phyloP scores from a whole-genome alignment of 2,329 filamentous ascomycete species.

The Ophiostoma piceae region DNA sequence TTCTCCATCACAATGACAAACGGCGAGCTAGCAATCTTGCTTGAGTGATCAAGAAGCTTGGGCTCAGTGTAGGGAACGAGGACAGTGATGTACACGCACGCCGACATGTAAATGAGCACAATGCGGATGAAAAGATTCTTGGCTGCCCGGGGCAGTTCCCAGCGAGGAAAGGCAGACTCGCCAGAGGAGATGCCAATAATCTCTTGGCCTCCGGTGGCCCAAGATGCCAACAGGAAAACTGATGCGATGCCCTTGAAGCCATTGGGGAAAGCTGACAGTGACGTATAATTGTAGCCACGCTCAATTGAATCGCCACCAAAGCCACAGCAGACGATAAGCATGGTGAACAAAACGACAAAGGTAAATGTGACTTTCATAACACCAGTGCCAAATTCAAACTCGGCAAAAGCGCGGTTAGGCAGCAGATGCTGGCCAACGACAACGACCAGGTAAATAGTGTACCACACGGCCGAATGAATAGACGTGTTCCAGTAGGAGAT shows the following conservation, averaged over 20 bases:
- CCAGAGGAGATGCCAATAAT: slow-evolving; percentile 58
- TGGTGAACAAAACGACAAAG: slow-evolving; percentile 26
- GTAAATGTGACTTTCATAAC: slow-evolving; percentile 28
- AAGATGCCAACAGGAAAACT: slow-evolving; percentile 73
- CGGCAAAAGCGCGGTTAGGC: slow-evolving; percentile 45
- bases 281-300: slow-evolving; percentile 25
- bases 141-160: slow-evolving; percentile 26
- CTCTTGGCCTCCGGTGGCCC: slow-evolving; percentile 55
- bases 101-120: slow-evolving; percentile 25
- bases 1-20: slow-evolving; percentile 42
- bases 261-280: slow-evolving; percentile 49
- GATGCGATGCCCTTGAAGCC: slow-evolving; percentile 64
- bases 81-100: slow-evolving; percentile 24
- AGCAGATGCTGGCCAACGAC: slow-evolving; percentile 35
- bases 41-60: slow-evolving; percentile 20
- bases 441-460: slow-evolving; percentile 33
- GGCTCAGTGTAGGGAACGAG: slow-evolving; percentile 25
- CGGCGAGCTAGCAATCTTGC: slow-evolving; percentile 30
- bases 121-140: slow-evolving; percentile 26
- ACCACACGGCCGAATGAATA: slow-evolving; percentile 44
- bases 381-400: slow-evolving; percentile 32
- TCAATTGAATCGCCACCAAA: slow-evolving; percentile 25
- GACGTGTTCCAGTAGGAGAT: slow-evolving; percentile 42
- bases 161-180: slow-evolving; percentile 26
- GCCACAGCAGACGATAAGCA: slow-evolving; percentile 24